Evolutionary conservation across 2,329 filamentous ascomycete genomes (phyloP), one percentile per base, ranked within the genome.

Genomic region (Ophiostoma novo-ulmi): DNA sequence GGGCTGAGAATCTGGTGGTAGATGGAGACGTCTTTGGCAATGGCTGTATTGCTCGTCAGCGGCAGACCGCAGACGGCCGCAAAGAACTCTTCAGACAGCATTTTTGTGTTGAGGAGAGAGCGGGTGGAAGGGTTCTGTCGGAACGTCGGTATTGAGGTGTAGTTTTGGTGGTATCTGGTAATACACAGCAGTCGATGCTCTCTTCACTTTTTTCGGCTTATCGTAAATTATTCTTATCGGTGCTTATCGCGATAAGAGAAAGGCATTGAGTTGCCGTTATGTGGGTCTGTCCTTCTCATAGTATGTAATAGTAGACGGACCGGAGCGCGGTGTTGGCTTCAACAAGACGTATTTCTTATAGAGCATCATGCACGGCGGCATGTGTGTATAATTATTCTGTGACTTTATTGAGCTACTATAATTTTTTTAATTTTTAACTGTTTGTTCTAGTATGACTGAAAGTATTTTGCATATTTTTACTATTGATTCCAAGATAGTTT

Each of bases 1-100:
- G 94, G 94, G 76, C 93, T 91, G 75, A 93, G 86, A 73, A 93
- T 89, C 80, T 97, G 91, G 70, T 91, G 80, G 81, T 96, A 95
- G 77, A 98, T 93, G 76, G 92, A 93, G 68, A 93, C 89, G 81
- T 97, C 93, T 80, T 94, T 89, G 71, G 86, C 83, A 69, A 89
- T 82, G 74, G 87, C 84, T 1, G 69, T 70, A 36, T 70, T 70
- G 76, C 87, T 85, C 72, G 85, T 80, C 71, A 88, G 79, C 4
- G 84, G 86, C 65, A 85, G 83, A 35, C 87, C 87, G 70, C 82
- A 83, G 73, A 88, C 82, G 69, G 87, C 82, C 48, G 86, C 85
- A 74, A 89, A 82, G 77, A 89, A 87, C 72, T 84, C 82, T 77
- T 89, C 87, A 31, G 85, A 83, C 69, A 88, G 77, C 87, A 89